Conservation (phyloP, 306 rosid genomes). For the Pyrus pyrifolia region DNA sequence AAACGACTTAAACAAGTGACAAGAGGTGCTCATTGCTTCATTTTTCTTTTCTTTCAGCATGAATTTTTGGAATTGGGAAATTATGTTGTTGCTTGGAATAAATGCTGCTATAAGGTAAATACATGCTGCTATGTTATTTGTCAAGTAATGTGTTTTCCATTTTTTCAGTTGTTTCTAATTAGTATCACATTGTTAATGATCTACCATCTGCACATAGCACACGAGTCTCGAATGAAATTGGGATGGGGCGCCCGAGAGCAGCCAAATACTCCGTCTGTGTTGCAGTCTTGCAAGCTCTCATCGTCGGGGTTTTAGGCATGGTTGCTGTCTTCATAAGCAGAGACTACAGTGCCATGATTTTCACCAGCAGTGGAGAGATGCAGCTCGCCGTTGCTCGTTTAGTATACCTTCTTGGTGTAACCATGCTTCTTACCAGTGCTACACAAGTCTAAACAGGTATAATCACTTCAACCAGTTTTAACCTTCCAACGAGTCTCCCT, state of each 20-base stretch:
- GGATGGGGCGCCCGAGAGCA: constrained; percentile 41
- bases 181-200: neutral
- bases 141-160: no score
- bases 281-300: constrained; percentile 24
- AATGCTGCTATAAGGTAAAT: constrained; percentile 12
- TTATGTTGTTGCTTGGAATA: constrained; percentile 5
- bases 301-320: constrained; percentile 22
- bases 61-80: constrained; percentile 13
- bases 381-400: constrained; percentile 7
- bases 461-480: neutral
- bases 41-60: neutral
- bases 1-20: neutral
- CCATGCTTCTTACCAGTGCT: constrained; percentile 11
- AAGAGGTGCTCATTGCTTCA: neutral
- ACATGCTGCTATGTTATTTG: neutral
- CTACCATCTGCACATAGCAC: constrained; percentile 7
- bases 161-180: neutral
- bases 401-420: constrained; percentile 7
- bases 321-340: neutral
- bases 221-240: constrained; percentile 42
- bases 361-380: constrained; percentile 5
- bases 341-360: constrained; percentile 9
- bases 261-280: constrained; percentile 34
- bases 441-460: constrained; percentile 26
- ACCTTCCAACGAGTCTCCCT: neutral